phyloP scores from a whole-genome alignment of 2,329 filamentous ascomycete species.

The Apiospora malaysiana region DNA sequence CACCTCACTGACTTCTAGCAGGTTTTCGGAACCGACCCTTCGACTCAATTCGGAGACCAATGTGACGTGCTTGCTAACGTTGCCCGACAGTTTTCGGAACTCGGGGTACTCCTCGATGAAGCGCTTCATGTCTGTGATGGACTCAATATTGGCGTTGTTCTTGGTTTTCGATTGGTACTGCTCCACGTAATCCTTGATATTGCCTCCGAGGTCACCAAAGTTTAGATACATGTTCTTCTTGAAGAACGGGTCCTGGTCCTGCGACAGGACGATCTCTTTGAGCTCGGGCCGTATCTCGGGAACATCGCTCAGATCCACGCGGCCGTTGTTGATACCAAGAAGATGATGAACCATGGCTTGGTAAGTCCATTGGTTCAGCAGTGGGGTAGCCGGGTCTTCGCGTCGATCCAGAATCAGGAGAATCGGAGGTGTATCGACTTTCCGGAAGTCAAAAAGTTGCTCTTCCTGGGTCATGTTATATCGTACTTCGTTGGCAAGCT shows the following conservation, averaged over 20 bases:
- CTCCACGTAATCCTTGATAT: conserved; percentile 98
- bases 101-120: conserved; percentile 99
- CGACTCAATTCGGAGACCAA: conserved; percentile 92
- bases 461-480: conserved; percentile 96
- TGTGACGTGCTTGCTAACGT: conserved; percentile 98
- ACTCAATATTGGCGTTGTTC: conserved; percentile 93
- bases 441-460: conserved; percentile 94
- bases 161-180: conserved; percentile 99
- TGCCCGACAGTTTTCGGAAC: conserved; percentile 94
- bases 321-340: conserved; percentile 91
- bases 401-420: conserved; percentile 88
- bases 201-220: conserved; percentile 92
- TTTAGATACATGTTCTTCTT: conserved; percentile 99
- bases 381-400: conserved; percentile 92
- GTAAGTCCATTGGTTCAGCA: conserved; percentile 98
- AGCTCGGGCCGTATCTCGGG: conserved; percentile 86
- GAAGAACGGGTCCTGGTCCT: conserved; percentile 98
- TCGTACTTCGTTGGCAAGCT: conserved; percentile 88
- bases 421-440: conserved; percentile 92
- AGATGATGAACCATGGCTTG: conserved; percentile 99
- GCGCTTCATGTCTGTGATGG: conserved; percentile 97
- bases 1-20: conserved; percentile 96
- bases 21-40: conserved; percentile 80
- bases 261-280: conserved; percentile 92
- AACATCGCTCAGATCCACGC: conserved; percentile 84